phyloP scores from a whole-genome alignment of 2,329 filamentous ascomycete genomes.

The Sodiomyces alkalinus region DNA sequence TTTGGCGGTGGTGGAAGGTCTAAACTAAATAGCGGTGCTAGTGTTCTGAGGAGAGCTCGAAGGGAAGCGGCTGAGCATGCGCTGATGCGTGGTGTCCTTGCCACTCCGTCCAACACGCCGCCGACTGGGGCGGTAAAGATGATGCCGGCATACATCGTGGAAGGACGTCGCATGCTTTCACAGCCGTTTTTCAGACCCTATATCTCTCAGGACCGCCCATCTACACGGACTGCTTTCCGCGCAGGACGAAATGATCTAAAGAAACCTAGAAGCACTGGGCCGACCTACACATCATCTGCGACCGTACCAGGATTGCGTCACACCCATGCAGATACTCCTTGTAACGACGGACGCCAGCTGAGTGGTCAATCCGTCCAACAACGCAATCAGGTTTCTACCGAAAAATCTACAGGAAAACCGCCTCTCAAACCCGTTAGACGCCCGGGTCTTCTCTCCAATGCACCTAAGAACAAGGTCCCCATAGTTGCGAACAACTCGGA shows the following conservation, averaged over 20 bases:
- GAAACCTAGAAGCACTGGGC: too few species aligned
- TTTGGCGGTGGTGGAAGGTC: slow-evolving; percentile 35
- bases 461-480: not conserved
- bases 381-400: not conserved
- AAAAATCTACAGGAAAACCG: too few species aligned
- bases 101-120: slow-evolving; percentile 1
- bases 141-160: slow-evolving; percentile 38
- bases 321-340: too few species aligned
- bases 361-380: not conserved
- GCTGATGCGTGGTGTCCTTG: slow-evolving; percentile 3
- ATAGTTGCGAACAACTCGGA: too few species aligned
- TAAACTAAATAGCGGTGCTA: slow-evolving; percentile 33
- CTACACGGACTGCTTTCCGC: too few species aligned
- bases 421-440: not conserved
- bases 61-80: slow-evolving; percentile 37
- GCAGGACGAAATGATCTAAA: too few species aligned
- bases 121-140: slow-evolving; percentile 20
- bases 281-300: too few species aligned
- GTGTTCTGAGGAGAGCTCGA: slow-evolving; percentile 39
- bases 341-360: too few species aligned
- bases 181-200: slow-evolving; percentile 17
- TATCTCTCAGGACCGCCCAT: too few species aligned
- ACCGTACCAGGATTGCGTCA: too few species aligned
- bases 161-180: slow-evolving; percentile 31
- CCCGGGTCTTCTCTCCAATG: not conserved